Evolutionary conservation across 2,329 filamentous ascomycete genomes (phyloP).

Genomic region (Beauveria pseudobassiana): DNA sequence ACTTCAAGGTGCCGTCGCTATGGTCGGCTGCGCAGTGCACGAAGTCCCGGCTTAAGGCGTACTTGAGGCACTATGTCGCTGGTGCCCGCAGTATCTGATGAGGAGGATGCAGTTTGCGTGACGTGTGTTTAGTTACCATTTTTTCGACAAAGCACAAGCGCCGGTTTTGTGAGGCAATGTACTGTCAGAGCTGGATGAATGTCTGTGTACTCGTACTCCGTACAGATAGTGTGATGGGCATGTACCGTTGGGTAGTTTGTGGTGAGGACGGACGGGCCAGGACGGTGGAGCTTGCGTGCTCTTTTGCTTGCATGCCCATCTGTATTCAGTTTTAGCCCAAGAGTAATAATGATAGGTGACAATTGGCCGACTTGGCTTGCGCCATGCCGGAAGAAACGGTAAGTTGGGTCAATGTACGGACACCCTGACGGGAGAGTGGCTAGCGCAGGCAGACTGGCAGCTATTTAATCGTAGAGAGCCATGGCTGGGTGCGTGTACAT

Average conservation of each 20-base stretch:
- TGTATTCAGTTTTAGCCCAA: background rate
- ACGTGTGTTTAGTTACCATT: background rate
- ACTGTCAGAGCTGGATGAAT: no score
- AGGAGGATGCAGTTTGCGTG: no score
- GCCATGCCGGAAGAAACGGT: conserved; percentile 7
- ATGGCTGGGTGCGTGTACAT: background rate
- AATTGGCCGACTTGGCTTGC: background rate
- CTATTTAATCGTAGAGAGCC: background rate
- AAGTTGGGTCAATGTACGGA: background rate
- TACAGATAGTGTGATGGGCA: background rate
- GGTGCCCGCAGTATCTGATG: background rate
- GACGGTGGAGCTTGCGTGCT: background rate
- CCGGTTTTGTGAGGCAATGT: background rate
- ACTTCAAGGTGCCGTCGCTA: background rate
- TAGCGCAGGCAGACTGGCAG: background rate
- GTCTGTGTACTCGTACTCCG: no score
- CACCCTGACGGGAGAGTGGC: background rate
- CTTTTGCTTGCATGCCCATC: background rate
- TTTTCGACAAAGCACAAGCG: background rate
- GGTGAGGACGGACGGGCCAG: background rate
- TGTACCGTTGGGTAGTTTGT: background rate
- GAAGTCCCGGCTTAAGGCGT: background rate
- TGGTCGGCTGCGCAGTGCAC: background rate
- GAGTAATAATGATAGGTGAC: background rate
- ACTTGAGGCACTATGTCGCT: background rate